A percentile compares a stretch with the other conserved stretches of the same genome.
phyloP scores from a whole-genome alignment of 176 grass and related monocot species.

The Dendrocalamus sinicus region DNA sequence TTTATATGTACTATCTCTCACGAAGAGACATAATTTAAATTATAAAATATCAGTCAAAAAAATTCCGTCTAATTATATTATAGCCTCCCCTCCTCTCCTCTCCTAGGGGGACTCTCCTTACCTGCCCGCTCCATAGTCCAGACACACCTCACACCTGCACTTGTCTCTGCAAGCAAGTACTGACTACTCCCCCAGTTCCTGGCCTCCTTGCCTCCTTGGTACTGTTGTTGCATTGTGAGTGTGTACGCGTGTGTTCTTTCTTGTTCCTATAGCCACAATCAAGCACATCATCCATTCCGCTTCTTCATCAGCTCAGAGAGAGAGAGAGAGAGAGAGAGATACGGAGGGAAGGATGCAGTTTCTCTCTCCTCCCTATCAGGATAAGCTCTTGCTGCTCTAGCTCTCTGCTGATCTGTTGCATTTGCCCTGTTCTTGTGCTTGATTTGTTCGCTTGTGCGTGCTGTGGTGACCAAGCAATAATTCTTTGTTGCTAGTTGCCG shows the following conservation, averaged over 20 bases:
- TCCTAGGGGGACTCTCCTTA: not conserved
- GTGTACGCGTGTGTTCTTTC: not conserved
- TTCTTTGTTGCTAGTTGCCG: conserved; percentile 45
- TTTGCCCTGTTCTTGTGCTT: conserved; percentile 29
- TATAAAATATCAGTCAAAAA: no score
- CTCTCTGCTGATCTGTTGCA: conserved; percentile 45
- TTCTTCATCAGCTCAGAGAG: not conserved
- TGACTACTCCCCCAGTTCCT: conserved; percentile 26
- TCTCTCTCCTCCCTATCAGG: conserved; percentile 39
- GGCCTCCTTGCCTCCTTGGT: conserved; percentile 9
- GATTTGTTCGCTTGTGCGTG: conserved; percentile 35
- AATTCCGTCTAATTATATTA: not conserved
- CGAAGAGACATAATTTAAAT: no score
- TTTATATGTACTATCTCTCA: no score
- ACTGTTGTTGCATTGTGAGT: conserved; percentile 1
- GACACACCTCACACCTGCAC: conserved; percentile 27
- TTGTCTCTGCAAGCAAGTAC: conserved; percentile 47
- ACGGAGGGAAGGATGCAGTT: not conserved
- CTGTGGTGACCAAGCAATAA: conserved; percentile 48
- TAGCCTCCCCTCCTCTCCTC: no score
- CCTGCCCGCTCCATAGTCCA: not conserved
- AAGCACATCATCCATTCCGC: conserved; percentile 14
- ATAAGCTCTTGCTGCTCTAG: conserved; percentile 36
- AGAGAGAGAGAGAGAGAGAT: not conserved
- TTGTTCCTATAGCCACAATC: not conserved